Conservation (phyloP, 306 rosid species). For the Medicago ruthenica region DNA sequence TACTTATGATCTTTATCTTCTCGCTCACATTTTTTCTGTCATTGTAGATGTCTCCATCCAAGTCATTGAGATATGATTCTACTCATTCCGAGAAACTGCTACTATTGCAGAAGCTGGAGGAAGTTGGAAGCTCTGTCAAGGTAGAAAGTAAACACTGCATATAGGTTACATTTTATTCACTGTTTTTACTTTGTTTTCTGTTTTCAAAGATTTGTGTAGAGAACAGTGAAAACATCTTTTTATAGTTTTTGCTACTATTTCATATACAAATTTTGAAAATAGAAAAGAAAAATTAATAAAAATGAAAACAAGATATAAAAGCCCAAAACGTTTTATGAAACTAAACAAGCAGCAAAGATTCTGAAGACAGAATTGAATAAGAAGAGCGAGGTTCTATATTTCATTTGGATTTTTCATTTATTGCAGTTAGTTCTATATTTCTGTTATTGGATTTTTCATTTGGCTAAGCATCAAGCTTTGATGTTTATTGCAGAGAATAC, state of each 20-base stretch:
- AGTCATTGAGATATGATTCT: slow-evolving; percentile 60
- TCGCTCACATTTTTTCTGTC: slow-evolving; percentile 12
- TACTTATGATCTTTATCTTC: slow-evolving; percentile 18
- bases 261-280: neutral
- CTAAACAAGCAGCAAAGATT: neutral
- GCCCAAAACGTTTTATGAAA: neutral
- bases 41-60: slow-evolving; percentile 70
- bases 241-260: neutral
- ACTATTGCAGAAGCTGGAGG: slow-evolving; percentile 85
- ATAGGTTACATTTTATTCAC: neutral
- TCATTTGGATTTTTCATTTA: slow-evolving; percentile 30
- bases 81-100: slow-evolving; percentile 60
- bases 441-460: slow-evolving; percentile 17
- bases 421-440: neutral
- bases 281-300: neutral
- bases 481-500: slow-evolving; percentile 71
- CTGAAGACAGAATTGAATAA: neutral
- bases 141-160: slow-evolving; percentile 48
- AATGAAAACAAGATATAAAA: neutral
- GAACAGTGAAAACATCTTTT: neutral
- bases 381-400: neutral
- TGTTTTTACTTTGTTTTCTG: neutral
- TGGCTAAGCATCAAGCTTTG: slow-evolving; percentile 41
- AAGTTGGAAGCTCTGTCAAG: slow-evolving; percentile 91
- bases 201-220: neutral